Evolutionary conservation across 805 yeast genomes (phyloP).

Genomic region (Candida ponderosae): DNA sequence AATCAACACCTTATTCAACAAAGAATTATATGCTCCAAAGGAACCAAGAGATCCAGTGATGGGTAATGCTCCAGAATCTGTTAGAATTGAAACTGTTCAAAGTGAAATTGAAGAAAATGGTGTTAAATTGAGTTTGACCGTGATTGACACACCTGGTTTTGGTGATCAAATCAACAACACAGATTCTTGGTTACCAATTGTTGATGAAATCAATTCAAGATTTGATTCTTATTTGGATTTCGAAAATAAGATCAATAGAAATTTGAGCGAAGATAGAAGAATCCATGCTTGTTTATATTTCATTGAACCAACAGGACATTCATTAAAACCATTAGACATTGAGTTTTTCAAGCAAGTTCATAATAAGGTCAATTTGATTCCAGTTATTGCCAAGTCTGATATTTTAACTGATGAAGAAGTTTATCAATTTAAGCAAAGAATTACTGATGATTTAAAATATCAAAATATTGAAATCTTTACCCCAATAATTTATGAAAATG

Average conservation of each 20-base stretch:
- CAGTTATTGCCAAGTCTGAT: conserved; percentile 92
- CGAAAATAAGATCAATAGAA: conserved; percentile 77
- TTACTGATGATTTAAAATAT: conserved; percentile 65
- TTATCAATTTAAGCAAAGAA: conserved; percentile 62
- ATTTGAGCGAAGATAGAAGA: conserved; percentile 67
- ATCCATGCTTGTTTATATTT: conserved; percentile 91
- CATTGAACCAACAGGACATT: conserved; percentile 96
- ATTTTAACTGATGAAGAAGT: conserved; percentile 86
- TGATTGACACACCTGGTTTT: conserved; percentile 89
- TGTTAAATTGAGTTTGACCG: conserved; percentile 75
- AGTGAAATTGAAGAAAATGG: conserved; percentile 89
- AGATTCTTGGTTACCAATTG: conserved; percentile 82
- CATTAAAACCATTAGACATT: conserved; percentile 81
- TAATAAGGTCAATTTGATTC: conserved; percentile 87
- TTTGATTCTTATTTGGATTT: conserved; percentile 85
- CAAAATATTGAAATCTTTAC: conserved; percentile 70
- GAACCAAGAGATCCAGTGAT: conserved; percentile 29
- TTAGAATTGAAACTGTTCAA: conserved; percentile 51
- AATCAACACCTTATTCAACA: conserved; percentile 81
- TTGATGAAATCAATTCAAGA: conserved; percentile 79
- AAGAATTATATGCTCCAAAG: conserved; percentile 42
- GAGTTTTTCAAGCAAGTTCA: conserved; percentile 82
- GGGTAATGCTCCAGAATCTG: conserved; percentile 36
- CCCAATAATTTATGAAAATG: conserved; percentile 72
- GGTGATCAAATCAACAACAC: conserved; percentile 83